Base-by-base conservation (phyloP, 768 basidiomycete genomes). In the Hydnomerulius pinastri region DNA sequence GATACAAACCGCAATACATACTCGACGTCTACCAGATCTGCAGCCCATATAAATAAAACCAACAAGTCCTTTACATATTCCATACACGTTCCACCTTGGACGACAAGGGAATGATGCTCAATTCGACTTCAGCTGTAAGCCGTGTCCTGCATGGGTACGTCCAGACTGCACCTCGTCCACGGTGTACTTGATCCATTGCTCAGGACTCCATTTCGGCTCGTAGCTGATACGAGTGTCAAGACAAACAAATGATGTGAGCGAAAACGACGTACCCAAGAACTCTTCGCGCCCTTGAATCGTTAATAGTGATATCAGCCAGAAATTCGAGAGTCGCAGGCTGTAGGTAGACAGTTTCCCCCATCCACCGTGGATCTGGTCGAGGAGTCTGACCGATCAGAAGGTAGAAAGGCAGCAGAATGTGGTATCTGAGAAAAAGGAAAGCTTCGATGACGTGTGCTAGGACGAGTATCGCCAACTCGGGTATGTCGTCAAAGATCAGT, bases 241-340 rank as follows among this genome's bases (percentile, higher is more conserved):
- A 15, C n/a, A 11, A 17, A 18, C 6, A 7, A 23, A 18, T 43
- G 8, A 30, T 40, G 3, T 6, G 8, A 21, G 5, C 5, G 7
- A 47, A 42, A 46, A n/a, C 11, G 10, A 9, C 8, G 42, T 33
- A 68, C 70, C 66, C 65, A 3, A 73, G 61, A 7, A 71, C 33
- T 46, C 63, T 65, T 38, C 62, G 54, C 4, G 69, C 71, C 24
- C 70, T 61, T 2, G 70, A 68, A 52, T 71, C 69, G 45, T 73
- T 70, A 20, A 73, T 62, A 13, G 51, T 55, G 11, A 64, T 53
- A 33, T 70, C 60, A 13, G 55, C 54, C 48, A 70, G 30, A 50
- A 71, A 71, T 15, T 65, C 62, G 24, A 70, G 51, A 1, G 65
- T 68, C 5, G 66, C 49, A 5, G 70, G 70, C 46, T 71, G 71